phyloP scores from a whole-genome alignment of 2,329 filamentous ascomycete species.

The Didymella sp. region DNA sequence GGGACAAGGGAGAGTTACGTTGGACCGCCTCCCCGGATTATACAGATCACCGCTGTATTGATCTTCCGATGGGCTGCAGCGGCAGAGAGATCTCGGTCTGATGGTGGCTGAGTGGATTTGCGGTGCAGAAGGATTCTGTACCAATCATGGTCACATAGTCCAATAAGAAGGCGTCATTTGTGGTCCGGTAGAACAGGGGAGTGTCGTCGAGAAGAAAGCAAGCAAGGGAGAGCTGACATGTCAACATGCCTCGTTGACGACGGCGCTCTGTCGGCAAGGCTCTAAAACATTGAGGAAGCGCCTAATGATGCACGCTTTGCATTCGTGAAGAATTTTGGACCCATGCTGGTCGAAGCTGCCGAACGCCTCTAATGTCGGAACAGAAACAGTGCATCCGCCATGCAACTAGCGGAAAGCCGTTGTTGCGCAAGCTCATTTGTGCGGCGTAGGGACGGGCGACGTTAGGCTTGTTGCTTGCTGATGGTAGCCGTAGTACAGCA shows the following conservation, averaged over 20 bases:
- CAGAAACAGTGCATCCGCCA: constrained; percentile 35
- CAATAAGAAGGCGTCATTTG: constrained; percentile 14
- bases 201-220: constrained; percentile 38
- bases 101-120: constrained; percentile 31
- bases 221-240: constrained; percentile 44
- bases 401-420: constrained; percentile 41
- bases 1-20: constrained; percentile 34
- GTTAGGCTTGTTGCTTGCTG: constrained; percentile 29
- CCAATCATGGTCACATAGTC: constrained; percentile 30
- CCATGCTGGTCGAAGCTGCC: constrained; percentile 24
- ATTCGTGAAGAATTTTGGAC: constrained; percentile 27
- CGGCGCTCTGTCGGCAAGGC: constrained; percentile 40
- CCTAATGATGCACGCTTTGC: constrained; percentile 36
- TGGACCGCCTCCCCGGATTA: constrained; percentile 41
- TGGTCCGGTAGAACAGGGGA: constrained; percentile 25
- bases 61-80: constrained; percentile 31
- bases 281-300: constrained; percentile 36
- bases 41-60: constrained; percentile 35
- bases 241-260: constrained; percentile 35
- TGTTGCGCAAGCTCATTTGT: constrained; percentile 41
- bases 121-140: constrained; percentile 24
- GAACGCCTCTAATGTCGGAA: constrained; percentile 33
- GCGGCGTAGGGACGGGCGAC: constrained; percentile 26
- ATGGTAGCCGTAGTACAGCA: constrained; percentile 37
- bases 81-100: constrained; percentile 35